phyloP scores from a whole-genome alignment of 331 rosid genomes.

The Quercus tomentella region DNA sequence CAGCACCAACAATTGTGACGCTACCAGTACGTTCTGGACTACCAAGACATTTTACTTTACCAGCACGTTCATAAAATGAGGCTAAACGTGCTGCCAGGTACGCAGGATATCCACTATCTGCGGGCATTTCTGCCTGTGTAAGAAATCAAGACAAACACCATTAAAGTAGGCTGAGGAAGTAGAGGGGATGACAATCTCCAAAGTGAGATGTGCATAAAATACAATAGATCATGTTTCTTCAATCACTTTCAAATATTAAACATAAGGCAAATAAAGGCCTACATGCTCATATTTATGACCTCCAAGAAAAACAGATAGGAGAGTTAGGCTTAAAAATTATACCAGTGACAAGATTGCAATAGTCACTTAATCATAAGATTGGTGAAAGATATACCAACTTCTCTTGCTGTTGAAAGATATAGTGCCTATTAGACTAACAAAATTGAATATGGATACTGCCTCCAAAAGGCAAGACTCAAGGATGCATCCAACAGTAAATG shows the following conservation, averaged over 20 bases:
- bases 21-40: constrained; percentile 97
- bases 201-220: not conserved
- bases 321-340: not conserved
- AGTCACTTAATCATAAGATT: not conserved
- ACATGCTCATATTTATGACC: not conserved
- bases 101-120: constrained; percentile 99
- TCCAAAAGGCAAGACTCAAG: not conserved
- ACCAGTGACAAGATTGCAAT: not conserved
- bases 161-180: constrained; percentile 9
- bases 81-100: constrained; percentile 99
- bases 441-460: not conserved
- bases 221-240: not conserved
- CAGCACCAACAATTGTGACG: constrained; percentile 99
- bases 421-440: not conserved
- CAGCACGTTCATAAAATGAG: constrained; percentile 98
- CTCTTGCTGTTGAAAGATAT: not conserved
- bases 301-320: not conserved
- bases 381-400: not conserved
- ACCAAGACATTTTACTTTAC: constrained; percentile 98
- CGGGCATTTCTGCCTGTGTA: constrained; percentile 98
- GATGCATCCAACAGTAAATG: not conserved
- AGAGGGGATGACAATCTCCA: not conserved
- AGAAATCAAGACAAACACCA: constrained; percentile 3
- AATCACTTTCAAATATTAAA: not conserved
- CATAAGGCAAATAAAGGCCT: not conserved